phyloP scores from a whole-genome alignment of 495 filamentous ascomycete species.

The Trichoderma gamsii region DNA sequence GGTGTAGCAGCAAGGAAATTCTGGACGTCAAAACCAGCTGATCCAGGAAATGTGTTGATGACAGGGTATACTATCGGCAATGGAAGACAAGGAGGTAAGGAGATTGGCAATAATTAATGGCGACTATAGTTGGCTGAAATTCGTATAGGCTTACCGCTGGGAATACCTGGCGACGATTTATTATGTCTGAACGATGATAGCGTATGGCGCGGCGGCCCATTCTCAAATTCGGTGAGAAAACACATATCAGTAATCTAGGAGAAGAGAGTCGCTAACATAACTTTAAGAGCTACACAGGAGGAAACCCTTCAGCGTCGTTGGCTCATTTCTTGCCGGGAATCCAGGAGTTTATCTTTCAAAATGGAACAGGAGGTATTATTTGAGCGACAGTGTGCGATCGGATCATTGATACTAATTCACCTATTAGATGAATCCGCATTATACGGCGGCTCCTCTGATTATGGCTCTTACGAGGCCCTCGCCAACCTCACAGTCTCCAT shows the following conservation, averaged over 20 bases:
- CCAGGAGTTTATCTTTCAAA: slow-evolving; percentile 38
- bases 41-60: slow-evolving; percentile 21
- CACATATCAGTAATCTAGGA: not conserved
- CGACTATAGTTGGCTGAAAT: not conserved
- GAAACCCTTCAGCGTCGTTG: slow-evolving; percentile 35
- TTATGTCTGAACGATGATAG: slow-evolving; percentile 36
- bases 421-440: slow-evolving; percentile 29
- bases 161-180: not conserved
- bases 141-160: not conserved
- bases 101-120: not conserved
- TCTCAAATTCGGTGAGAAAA: slow-evolving; percentile 25
- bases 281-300: slow-evolving; percentile 31
- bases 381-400: not conserved
- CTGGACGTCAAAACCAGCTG: not conserved
- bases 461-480: slow-evolving; percentile 40
- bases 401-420: not conserved
- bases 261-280: not conserved
- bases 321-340: slow-evolving; percentile 34
- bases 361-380: slow-evolving; percentile 33
- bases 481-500: slow-evolving; percentile 40
- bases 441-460: slow-evolving; percentile 31
- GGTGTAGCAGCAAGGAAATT: slow-evolving; percentile 1
- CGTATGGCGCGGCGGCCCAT: slow-evolving; percentile 43
- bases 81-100: slow-evolving; percentile 30
- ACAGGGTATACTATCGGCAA: slow-evolving; percentile 35